phyloP scores from a whole-genome alignment of 208 protist species.

The Trypanosoma avium region DNA sequence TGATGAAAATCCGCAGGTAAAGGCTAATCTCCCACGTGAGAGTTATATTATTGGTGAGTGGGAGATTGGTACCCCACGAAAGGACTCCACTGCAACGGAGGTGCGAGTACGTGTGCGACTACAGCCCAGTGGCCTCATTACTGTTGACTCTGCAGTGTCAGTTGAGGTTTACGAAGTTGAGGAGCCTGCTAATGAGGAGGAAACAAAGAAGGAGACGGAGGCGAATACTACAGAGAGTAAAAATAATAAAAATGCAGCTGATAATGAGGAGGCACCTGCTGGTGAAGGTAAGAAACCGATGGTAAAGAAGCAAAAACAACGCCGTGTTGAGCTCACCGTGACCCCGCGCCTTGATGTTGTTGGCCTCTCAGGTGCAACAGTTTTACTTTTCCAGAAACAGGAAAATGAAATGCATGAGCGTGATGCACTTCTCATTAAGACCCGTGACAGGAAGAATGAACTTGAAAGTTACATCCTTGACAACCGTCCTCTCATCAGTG shows the following conservation, averaged over 20 bases:
- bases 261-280: conserved; percentile 27
- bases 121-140: conserved; percentile 51
- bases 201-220: conserved; percentile 26
- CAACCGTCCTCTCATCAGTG: conserved; percentile 57
- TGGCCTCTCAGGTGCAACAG: conserved; percentile 42
- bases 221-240: conserved; percentile 16
- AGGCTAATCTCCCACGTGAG: conserved; percentile 33
- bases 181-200: conserved; percentile 31
- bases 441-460: conserved; percentile 88
- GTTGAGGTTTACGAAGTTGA: conserved; percentile 82
- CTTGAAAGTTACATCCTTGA: conserved; percentile 92
- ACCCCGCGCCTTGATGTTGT: conserved; percentile 54
- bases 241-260: conserved; percentile 20
- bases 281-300: conserved; percentile 40
- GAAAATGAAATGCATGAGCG: conserved; percentile 80
- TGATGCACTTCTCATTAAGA: conserved; percentile 64
- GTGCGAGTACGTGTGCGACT: conserved; percentile 64
- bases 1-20: conserved; percentile 43
- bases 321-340: conserved; percentile 44
- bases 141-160: conserved; percentile 63
- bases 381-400: conserved; percentile 56
- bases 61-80: conserved; percentile 51
- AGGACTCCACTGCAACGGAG: conserved; percentile 30
- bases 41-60: conserved; percentile 75
- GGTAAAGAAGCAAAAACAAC: conserved; percentile 48